These are phyloP conservation scores for Limnanthes douglasii DNA, from an alignment of 345 rosid genomes.

Conservation along the genomic window DNA sequence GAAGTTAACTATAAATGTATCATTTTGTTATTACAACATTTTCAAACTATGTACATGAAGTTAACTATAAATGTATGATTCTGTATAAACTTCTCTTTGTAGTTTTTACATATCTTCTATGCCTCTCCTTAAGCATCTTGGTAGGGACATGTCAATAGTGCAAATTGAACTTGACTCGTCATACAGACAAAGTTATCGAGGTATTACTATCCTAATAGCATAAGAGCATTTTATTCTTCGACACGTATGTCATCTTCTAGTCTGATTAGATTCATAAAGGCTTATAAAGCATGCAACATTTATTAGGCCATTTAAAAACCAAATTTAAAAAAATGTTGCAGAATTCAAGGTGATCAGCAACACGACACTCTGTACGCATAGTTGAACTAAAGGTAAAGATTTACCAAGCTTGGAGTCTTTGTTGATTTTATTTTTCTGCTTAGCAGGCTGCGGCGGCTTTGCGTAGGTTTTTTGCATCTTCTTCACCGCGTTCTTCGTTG, in stretches of 20 bases:
- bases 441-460: conserved; percentile 19
- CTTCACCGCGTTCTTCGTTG: conserved; percentile 73
- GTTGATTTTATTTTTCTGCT: conserved; percentile 8
- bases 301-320: neutral
- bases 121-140: conserved; percentile 97
- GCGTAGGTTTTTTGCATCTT: conserved; percentile 64
- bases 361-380: conserved; percentile 96
- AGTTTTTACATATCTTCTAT: no score
- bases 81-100: no score
- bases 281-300: no score
- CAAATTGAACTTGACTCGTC: conserved; percentile 98
- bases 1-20: conserved; percentile 73
- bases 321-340: conserved; percentile 14
- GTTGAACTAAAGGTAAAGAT: conserved; percentile 81
- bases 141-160: conserved; percentile 79
- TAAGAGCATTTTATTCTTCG: conserved; percentile 95
- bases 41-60: no score
- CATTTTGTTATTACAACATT: neutral
- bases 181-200: conserved; percentile 80
- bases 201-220: conserved; percentile 76
- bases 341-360: conserved; percentile 94
- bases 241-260: conserved; percentile 50
- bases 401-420: neutral
- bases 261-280: no score
- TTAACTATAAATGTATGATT: neutral